These are phyloP conservation scores for Ceratocystis eucalypticola DNA, from an alignment of 2,329 filamentous ascomycete species.

Conservation along the genomic window DNA sequence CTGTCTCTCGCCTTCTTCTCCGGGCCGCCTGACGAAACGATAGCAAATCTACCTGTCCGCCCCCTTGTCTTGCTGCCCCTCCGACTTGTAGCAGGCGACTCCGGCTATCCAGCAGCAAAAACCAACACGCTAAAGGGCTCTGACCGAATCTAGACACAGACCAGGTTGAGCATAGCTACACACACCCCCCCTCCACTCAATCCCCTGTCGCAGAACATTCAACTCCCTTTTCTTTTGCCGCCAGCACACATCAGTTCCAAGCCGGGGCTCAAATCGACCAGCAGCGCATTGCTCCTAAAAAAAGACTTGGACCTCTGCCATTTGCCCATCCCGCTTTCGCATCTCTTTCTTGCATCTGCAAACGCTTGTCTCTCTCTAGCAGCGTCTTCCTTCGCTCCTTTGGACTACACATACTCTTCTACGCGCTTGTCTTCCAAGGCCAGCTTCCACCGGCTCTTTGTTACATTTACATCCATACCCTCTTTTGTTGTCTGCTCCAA, in stretches of 20 bases:
- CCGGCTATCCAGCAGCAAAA: neutral
- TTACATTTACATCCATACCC: constrained; percentile 6
- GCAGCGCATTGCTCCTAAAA: constrained; percentile 3
- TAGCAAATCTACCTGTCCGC: neutral
- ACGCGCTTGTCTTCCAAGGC: constrained; percentile 10
- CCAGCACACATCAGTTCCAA: neutral
- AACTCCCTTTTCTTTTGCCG: neutral
- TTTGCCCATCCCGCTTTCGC: neutral
- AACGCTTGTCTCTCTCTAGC: constrained; percentile 7
- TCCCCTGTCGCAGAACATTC: neutral
- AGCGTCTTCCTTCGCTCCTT: constrained; percentile 2
- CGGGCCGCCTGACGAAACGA: neutral
- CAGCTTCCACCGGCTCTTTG: constrained; percentile 4
- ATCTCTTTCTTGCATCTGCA: constrained; percentile 3
- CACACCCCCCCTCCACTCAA: neutral
- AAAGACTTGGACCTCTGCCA: neutral
- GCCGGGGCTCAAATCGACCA: neutral
- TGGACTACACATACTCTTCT: constrained; percentile 8
- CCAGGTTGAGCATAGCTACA: neutral
- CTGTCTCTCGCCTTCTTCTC: neutral
- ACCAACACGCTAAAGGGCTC: neutral
- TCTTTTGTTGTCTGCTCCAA: neutral
- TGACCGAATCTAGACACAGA: too few species aligned
- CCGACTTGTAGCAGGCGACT: neutral
- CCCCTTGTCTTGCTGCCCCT: neutral